Percentiles rank a stretch among this genome's conserved stretches.
Evolutionary conservation across 176 grass and related monocot species (phyloP).

Genomic region (Bonia amplexicaulis): DNA sequence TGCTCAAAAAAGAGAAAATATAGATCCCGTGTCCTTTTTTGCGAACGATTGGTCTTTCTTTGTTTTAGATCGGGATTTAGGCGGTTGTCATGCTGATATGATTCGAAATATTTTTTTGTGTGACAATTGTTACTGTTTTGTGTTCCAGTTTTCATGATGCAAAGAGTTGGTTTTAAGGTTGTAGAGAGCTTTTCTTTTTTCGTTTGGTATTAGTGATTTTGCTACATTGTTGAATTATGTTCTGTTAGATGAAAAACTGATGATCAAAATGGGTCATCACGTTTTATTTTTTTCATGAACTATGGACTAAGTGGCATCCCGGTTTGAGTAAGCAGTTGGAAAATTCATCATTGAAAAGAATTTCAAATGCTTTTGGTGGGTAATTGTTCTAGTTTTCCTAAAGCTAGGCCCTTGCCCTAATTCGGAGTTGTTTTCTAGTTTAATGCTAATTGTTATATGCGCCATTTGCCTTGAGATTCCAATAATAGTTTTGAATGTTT

Average conservation of each 20-base stretch:
- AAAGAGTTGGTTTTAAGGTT: not conserved
- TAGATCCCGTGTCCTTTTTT: not conserved
- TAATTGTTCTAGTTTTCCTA: not conserved
- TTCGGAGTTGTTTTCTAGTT: not conserved
- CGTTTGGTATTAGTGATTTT: not conserved
- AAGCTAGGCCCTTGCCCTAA: no score
- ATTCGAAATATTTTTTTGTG: not conserved
- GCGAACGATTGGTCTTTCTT: not conserved
- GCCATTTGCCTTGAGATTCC: not conserved
- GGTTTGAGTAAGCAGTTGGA: not conserved
- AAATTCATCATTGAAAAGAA: not conserved
- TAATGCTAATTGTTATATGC: not conserved
- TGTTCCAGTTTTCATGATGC: not conserved
- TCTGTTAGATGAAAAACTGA: not conserved
- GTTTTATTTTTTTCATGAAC: not conserved
- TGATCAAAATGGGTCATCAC: not conserved
- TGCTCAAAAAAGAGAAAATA: no score
- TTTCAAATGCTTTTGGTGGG: not conserved
- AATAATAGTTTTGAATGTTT: not conserved
- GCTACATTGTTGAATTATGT: constrained; percentile 7
- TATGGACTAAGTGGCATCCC: not conserved
- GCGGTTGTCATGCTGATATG: not conserved
- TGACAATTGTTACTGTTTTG: not conserved
- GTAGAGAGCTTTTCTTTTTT: not conserved
- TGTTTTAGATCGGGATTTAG: constrained; percentile 14